Evolutionary conservation across 2,329 filamentous ascomycete species (phyloP), one percentile per base, ranked within the genome.

Genomic region (Coniochaeta hoffmannii): DNA sequence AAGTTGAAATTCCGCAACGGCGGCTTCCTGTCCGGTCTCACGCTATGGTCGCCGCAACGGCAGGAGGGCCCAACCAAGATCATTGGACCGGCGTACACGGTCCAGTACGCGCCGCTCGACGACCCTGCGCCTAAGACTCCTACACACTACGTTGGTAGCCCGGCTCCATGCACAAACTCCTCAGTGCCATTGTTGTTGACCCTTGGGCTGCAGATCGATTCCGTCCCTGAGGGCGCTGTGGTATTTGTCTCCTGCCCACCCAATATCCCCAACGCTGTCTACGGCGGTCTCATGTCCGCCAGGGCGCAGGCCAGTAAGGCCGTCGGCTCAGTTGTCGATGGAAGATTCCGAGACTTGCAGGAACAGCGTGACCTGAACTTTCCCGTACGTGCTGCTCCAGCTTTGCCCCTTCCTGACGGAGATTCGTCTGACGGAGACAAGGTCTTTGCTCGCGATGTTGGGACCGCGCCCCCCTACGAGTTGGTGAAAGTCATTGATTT

Each of bases 61-160:
- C 77, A 80, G 66, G 70, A 71, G 19, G 78, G 77, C 4, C 59
- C 67, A 12, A 78, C 78, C 44, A 81, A 78, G 64, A 77, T 82
- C 55, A 69, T 79, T 19, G 80, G 80, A 4, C 78, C 76, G 11
- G 80, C 77, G 5, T 80, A 78, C 59, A 82, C 78, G 0, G 79
- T 82, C 51, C 70, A 76, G 59, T 81, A 80, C 59, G 77, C 73
- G 14, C 69, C 70, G 5, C 68, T 76, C 46, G 69, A 71, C 51
- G 75, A 79, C 57, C 71, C 75, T 10, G 67, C 70, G 6, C 74
- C 77, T 0, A 79, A 76, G 61, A 65, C 70, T 19, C 61, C 69
- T 10, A 70, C 67, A 0, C 76, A 80, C 57, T 81, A 80, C 54
- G 76, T 78, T 63, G 19, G 62, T 35, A 35, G 32, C 32, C 32